Conservation (phyloP, 768 basidiomycete species). For the Pleurotus platypus region DNA sequence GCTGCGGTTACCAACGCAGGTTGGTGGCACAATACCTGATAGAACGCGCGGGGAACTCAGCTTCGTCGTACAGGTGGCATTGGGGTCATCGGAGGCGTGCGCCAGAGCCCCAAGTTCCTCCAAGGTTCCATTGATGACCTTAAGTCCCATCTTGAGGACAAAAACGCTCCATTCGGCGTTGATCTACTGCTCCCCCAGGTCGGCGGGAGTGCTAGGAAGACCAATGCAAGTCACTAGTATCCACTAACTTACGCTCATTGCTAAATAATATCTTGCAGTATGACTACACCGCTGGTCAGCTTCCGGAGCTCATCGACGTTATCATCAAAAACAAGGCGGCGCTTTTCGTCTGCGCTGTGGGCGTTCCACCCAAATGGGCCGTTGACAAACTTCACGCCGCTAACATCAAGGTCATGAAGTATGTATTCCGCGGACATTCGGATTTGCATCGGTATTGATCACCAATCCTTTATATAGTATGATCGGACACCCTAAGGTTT, state of each 20-base stretch:
- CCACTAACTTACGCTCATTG: neutral
- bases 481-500: slow-evolving; percentile 82
- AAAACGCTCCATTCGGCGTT: slow-evolving; percentile 75
- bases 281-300: slow-evolving; percentile 78
- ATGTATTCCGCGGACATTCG: slow-evolving; percentile 19
- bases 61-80: slow-evolving; percentile 50
- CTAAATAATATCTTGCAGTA: slow-evolving; percentile 29
- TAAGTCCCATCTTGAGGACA: slow-evolving; percentile 71
- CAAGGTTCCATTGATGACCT: slow-evolving; percentile 66
- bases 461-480: slow-evolving; percentile 40
- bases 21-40: slow-evolving; percentile 13
- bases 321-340: slow-evolving; percentile 71
- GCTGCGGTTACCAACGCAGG: slow-evolving; percentile 92
- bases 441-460: neutral
- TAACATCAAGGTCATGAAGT: slow-evolving; percentile 86
- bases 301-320: slow-evolving; percentile 73
- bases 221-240: slow-evolving; percentile 45
- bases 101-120: slow-evolving; percentile 70
- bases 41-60: neutral
- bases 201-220: slow-evolving; percentile 80
- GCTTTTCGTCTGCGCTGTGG: slow-evolving; percentile 81
- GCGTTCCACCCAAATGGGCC: slow-evolving; percentile 79
- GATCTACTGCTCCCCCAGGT: slow-evolving; percentile 83
- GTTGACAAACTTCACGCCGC: slow-evolving; percentile 81
- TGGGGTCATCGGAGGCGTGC: slow-evolving; percentile 84